Percentiles rank a stretch among this genome's conserved stretches.
These are phyloP conservation scores for Albatrellus sp. DNA, from an alignment of 1,284 basidiomycete species.

Conservation along the genomic window DNA sequence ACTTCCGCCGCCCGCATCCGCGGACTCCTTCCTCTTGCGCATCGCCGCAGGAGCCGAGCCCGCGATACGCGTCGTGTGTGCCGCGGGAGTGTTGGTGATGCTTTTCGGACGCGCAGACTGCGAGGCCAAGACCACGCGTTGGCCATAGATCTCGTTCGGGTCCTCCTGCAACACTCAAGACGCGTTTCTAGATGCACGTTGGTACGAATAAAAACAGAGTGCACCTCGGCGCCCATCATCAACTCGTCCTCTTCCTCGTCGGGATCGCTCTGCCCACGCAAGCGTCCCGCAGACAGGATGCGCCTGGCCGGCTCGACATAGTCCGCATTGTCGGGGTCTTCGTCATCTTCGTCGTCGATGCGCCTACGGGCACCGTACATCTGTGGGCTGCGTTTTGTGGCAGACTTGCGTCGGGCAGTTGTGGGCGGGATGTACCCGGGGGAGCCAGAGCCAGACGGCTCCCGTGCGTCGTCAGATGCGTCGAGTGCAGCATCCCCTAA, in stretches of 20 bases:
- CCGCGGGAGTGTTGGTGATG: constrained; percentile 3
- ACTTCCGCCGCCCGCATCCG: constrained; percentile 1
- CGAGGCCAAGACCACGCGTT: neutral
- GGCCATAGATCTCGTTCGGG: constrained; percentile 5
- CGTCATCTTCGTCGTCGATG: constrained; percentile 7
- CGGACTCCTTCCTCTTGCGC: constrained; percentile 8
- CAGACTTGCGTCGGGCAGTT: neutral
- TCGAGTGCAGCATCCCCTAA: neutral
- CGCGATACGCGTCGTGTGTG: constrained; percentile 3
- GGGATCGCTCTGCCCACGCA: neutral
- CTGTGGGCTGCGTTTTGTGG: neutral
- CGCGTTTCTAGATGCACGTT: neutral
- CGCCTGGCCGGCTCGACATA: neutral
- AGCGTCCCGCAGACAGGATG: neutral
- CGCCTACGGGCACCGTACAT: no score
- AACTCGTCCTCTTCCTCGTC: constrained; percentile 28
- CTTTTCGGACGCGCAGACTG: constrained; percentile 4
- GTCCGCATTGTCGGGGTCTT: constrained; percentile 1
- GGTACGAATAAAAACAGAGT: constrained; percentile 9
- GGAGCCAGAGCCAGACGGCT: neutral
- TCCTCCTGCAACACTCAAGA: constrained; percentile 6
- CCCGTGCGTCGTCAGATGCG: neutral
- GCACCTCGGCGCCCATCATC: constrained; percentile 38
- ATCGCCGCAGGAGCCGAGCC: constrained; percentile 19
- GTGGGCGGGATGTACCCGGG: neutral